Base-by-base conservation (phyloP, 352 stramenopile genomes). In the Phytophthora podocarpi region DNA sequence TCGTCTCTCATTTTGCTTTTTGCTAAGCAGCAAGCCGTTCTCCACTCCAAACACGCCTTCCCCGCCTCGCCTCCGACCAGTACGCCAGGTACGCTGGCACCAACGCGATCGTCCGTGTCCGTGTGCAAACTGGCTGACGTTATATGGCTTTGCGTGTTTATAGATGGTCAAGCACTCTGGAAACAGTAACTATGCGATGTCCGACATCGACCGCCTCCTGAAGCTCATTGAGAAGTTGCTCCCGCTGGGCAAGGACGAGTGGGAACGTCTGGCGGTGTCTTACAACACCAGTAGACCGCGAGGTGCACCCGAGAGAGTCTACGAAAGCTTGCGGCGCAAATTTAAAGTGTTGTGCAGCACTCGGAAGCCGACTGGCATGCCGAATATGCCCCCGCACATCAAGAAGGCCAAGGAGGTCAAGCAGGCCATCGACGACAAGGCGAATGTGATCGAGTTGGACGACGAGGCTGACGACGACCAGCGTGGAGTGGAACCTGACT, bases 261-360 rank as follows among this genome's bases (percentile, higher is more conserved):
- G 30, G 40, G 42, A 61, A n/a, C 28, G 37, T 2, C 30, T 46
- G 11, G 21, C 40, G 2, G 4, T 7, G 1, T 5, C 15, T 2
- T 60, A 47, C 34, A 54, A 54, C 31, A 2, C 24, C 0, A 31
- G 15, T 5, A 24, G 8, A 11, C 1, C 18, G 2, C 41, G 24
- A 34, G 42, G 43, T 1, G 31, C 1, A 11, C 2, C 11, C 2
- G 31, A 62, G 9, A 39, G 40, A 6, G 39, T 45, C 21, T 26
- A 40, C 18, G 42, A 54, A 5, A 62, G 32, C 13, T 27, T 62
- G 16, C 53, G 53, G 1, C 53, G 31, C 11, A 54, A 54, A 26
- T 62, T 54, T 10, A 62, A 54, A 12, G n/a, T 40, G 28, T 31
- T 47, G 13, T 53, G 48, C 24, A 35, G 30, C 5, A 28, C 31